Evolutionary conservation across 2,329 filamentous ascomycete genomes (phyloP).

Genomic region (Botrytis galanthina): DNA sequence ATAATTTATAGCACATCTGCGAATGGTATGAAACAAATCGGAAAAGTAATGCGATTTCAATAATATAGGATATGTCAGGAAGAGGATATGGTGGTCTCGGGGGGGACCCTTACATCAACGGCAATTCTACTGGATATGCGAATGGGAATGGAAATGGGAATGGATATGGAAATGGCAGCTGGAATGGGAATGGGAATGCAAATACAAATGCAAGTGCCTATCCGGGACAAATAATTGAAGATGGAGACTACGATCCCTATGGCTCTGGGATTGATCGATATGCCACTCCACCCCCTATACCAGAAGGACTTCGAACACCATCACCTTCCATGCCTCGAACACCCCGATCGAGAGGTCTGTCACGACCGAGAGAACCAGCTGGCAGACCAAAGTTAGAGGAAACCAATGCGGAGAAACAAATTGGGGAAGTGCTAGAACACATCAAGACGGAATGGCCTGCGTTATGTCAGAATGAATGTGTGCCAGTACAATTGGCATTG

Average conservation of each 20-base stretch:
- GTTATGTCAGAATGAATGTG: constrained; percentile 83
- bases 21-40: constrained; percentile 29
- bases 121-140: constrained; percentile 24
- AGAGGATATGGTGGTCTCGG: constrained; percentile 37
- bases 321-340: constrained; percentile 28
- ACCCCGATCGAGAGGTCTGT: constrained; percentile 24
- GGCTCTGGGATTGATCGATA: constrained; percentile 29
- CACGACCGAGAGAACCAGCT: constrained; percentile 27
- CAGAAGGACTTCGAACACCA: constrained; percentile 17
- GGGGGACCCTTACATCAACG: constrained; percentile 36
- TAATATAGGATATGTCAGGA: constrained; percentile 34
- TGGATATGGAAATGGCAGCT: constrained; percentile 12
- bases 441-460: constrained; percentile 90
- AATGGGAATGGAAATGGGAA: constrained; percentile 18
- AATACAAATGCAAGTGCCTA: constrained; percentile 29
- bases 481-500: constrained; percentile 91
- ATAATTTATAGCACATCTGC: constrained; percentile 11
- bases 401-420: constrained; percentile 37
- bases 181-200: constrained; percentile 16
- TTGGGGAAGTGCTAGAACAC: constrained; percentile 62
- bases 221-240: constrained; percentile 27
- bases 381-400: constrained; percentile 24
- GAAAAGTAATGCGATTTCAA: constrained; percentile 27
- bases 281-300: constrained; percentile 29
- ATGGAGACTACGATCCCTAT: constrained; percentile 39